A percentile compares a stretch with the other conserved stretches of the same genome.
These are phyloP conservation scores for Gossypium stocksii DNA, from an alignment of 345 rosid species.

Conservation along the genomic window DNA sequence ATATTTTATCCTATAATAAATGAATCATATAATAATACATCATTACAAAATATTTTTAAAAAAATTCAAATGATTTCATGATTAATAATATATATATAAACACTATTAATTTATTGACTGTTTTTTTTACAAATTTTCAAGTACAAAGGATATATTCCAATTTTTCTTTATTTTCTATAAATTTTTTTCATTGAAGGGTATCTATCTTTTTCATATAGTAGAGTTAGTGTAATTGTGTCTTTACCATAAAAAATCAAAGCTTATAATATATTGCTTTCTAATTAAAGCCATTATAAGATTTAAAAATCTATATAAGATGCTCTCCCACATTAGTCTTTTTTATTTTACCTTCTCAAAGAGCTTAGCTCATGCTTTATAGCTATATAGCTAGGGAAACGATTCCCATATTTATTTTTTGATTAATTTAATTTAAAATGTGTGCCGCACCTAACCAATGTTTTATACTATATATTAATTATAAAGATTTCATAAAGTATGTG, in stretches of 20 bases:
- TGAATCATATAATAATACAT: too few relatives aligned
- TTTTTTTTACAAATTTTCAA: slow-evolving; percentile 21
- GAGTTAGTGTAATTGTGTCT: slow-evolving; percentile 16
- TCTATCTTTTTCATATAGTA: slow-evolving; percentile 17
- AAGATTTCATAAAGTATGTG: slow-evolving; percentile 3
- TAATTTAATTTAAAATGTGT: neutral
- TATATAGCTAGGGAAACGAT: slow-evolving; percentile 28
- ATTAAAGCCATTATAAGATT: slow-evolving; percentile 16
- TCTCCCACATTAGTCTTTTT: slow-evolving; percentile 11
- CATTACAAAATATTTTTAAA: too few relatives aligned
- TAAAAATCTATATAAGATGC: slow-evolving; percentile 32
- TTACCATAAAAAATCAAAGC: slow-evolving; percentile 18
- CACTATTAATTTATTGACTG: slow-evolving; percentile 1
- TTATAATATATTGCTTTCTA: slow-evolving; percentile 23
- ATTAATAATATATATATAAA: neutral
- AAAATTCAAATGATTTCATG: too few relatives aligned
- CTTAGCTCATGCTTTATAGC: slow-evolving; percentile 34
- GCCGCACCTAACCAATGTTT: slow-evolving; percentile 8
- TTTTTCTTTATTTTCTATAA: neutral
- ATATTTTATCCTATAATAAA: too few relatives aligned
- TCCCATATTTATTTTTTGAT: slow-evolving; percentile 8
- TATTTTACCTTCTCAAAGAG: slow-evolving; percentile 15
- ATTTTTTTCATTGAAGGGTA: slow-evolving; percentile 18
- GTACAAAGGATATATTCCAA: slow-evolving; percentile 40
- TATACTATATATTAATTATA: slow-evolving; percentile 10